Evolutionary conservation across 148 eudicot species (phyloP).

Genomic region (Vaccinium macrocarpon): DNA sequence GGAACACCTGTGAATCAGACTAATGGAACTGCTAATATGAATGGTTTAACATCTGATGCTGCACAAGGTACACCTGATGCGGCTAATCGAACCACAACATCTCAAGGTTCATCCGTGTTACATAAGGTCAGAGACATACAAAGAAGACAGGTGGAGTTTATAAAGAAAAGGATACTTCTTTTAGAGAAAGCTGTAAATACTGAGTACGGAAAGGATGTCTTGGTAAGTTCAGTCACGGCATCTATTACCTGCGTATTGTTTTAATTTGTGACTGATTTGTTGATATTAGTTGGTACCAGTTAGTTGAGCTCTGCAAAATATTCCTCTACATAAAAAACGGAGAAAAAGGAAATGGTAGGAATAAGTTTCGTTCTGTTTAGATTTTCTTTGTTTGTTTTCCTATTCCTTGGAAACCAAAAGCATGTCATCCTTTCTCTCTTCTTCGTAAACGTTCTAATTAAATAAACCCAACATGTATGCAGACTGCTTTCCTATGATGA

Average conservation of each 20-base stretch:
- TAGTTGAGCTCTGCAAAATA: neutral
- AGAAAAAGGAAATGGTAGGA: neutral
- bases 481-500: neutral
- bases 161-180: conserved; percentile 82
- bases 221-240: conserved; percentile 46
- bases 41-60: conserved; percentile 38
- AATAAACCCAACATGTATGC: neutral
- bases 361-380: neutral
- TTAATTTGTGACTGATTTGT: neutral
- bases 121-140: conserved; percentile 86
- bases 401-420: neutral
- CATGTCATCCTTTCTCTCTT: neutral
- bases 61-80: conserved; percentile 43
- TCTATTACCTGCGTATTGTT: conserved; percentile 5
- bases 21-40: conserved; percentile 43
- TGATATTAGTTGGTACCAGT: neutral
- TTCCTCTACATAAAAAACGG: neutral
- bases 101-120: conserved; percentile 39
- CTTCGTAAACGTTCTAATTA: neutral
- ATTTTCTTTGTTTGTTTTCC: neutral
- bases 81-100: conserved; percentile 25
- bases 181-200: conserved; percentile 74
- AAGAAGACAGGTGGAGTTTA: conserved; percentile 86
- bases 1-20: conserved; percentile 40
- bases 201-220: conserved; percentile 56